Evolutionary conservation across 805 yeast species (phyloP), one percentile per base, ranked within the genome.

Genomic region (Cyberlindnera mrakii): DNA sequence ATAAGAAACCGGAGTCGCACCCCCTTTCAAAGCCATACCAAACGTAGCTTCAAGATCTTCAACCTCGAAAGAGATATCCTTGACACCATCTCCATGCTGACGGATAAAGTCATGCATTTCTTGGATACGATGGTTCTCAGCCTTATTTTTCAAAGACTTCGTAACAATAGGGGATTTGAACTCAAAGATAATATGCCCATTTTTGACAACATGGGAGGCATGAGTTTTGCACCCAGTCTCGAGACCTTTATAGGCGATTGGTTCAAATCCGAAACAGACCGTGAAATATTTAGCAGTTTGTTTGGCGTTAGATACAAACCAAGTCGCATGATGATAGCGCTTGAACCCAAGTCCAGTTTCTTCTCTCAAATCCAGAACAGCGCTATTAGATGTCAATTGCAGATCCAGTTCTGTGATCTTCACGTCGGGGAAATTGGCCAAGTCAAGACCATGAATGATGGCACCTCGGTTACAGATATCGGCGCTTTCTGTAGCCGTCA

Each of bases 61-160:
- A 0, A 85, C 91, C n/a, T 56, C 57, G 52, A 86, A 82, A 0
- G 87, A 75, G 10, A 87, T 77, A 55, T 87, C 93, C 58, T 77
- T 77, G n/a, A 86, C 86, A 5, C 87, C 85, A 56, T 85, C 90
- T 1, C 95, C 91, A 59, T 87, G 96, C 5, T 52, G 58, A 6
- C 58, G 53, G 7, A 80, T 62, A 50, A 75, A 80, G 11, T 59
- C 52, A 46, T 71, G 74, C 18, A 80, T 72, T 25, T 64, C 68
- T 9, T 63, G 47, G 17, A 69, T 56, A 16, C 47, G 43, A 7
- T 19, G 30, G 29, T 42, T 32, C 1, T 51, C 58, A 2, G 33
- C 16, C n/a, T 18, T 29, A 33, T 50, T 54, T 6, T 51, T 55
- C 10, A 23, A 15, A 18, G 15, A 14, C 6, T 42, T 33, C 7